Evolutionary conservation across 2,329 filamentous ascomycete species (phyloP), one percentile per base, ranked within the genome.

Genomic region (Harringtonia aguacate): DNA sequence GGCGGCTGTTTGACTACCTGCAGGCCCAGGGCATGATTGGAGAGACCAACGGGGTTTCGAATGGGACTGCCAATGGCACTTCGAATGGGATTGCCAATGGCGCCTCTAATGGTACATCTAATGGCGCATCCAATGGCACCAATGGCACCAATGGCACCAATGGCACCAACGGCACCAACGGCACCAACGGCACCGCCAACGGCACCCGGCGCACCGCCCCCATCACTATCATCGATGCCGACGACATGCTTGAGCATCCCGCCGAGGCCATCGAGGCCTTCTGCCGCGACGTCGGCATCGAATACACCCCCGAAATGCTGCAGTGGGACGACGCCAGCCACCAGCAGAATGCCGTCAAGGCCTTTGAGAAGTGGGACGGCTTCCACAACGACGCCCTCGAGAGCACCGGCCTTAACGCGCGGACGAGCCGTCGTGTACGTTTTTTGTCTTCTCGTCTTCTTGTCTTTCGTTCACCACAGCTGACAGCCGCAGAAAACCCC

Each of bases 341-440:
- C 54, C 79, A 87, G 53, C 54, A 65, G 41, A 68, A 75, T 49
- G 90, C 89, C 4, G 71, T 74, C 52, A 72, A 78, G 50, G 81
- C 80, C 17, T 97, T 97, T 65, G 87, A 89, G 66, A 97, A 98
- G 69, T 97, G 92, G 92, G 84, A 81, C 53, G 92, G 92, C 12
- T 97, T 94, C 67, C 92, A 97, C 61, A 85, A 97, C 53, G 92
- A 97, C 68, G 92, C 88, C 14, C 86, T 97, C 54, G 72, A 84
- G 53, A 94, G 86, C 58, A 82, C 73, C 31, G 80, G 79, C 49
- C 67, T 98, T 56, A 82, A 81, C 59, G 77, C 85, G 2, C 72
- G 86, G 57, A 69, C 71, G 37, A 72, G 81, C 51, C 74, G 78
- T 22, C 70, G 76, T 60, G 77, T 80, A 63, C 61, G 72, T 46